Evolutionary conservation across 805 yeast species (phyloP).

Genomic region (Schwanniomyces occidentalis): DNA sequence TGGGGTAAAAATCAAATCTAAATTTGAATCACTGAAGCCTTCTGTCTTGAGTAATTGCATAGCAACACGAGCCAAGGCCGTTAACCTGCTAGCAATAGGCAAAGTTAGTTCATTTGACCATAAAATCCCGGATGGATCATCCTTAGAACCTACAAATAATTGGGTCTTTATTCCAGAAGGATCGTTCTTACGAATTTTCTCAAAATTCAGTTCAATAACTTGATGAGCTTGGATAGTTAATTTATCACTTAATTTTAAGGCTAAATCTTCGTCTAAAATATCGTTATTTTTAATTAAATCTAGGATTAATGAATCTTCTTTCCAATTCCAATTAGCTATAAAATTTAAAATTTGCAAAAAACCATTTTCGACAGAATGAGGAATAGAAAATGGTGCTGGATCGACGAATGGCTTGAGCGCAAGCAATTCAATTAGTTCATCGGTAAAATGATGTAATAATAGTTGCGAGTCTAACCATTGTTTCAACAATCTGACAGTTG

Average conservation of each 20-base stretch:
- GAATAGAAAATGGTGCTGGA: conserved; percentile 79
- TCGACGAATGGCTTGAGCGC: conserved; percentile 85
- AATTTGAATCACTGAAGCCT: conserved; percentile 38
- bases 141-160: conserved; percentile 77
- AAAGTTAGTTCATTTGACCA: conserved; percentile 69
- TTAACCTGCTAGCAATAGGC: conserved; percentile 84
- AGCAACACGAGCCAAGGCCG: conserved; percentile 83
- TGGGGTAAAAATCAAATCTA: conserved; percentile 71
- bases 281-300: conserved; percentile 58
- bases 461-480: conserved; percentile 87
- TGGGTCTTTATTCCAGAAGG: conserved; percentile 81
- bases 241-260: conserved; percentile 55
- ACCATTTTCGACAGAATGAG: conserved; percentile 78
- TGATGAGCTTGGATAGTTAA: conserved; percentile 64
- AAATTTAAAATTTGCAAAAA: conserved; percentile 72
- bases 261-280: conserved; percentile 24
- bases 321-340: conserved; percentile 91
- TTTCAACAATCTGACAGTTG: conserved; percentile 83
- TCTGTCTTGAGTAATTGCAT: conserved; percentile 49
- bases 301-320: conserved; percentile 76
- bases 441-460: conserved; percentile 67
- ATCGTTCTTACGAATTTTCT: conserved; percentile 69
- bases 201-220: conserved; percentile 61
- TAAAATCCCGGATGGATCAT: conserved; percentile 81
- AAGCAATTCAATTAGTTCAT: conserved; percentile 78